These are phyloP conservation scores for Gossypium rotundifolium DNA, from an alignment of 345 rosid species.

Conservation along the genomic window DNA sequence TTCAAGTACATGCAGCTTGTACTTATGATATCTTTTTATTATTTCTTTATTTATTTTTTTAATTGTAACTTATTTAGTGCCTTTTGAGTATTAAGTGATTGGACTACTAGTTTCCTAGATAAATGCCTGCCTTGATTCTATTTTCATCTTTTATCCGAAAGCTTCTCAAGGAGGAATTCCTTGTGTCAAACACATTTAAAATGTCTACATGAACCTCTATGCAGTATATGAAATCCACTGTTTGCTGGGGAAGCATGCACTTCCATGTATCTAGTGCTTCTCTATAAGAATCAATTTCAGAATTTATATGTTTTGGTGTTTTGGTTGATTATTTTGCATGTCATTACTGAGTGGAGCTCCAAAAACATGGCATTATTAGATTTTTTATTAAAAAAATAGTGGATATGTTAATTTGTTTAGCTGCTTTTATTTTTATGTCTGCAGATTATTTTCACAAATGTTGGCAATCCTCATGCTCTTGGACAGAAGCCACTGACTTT, in stretches of 20 bases:
- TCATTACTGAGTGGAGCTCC: background rate
- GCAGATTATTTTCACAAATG: constrained; percentile 96
- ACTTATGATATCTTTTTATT: background rate
- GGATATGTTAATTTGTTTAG: constrained; percentile 5
- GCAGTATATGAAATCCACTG: background rate
- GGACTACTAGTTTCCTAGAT: background rate
- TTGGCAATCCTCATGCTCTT: constrained; percentile 97
- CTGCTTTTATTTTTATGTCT: constrained; percentile 9
- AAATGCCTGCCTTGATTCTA: background rate
- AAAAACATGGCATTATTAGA: background rate
- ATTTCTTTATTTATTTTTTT: background rate
- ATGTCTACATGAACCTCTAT: background rate
- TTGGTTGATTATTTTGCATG: background rate
- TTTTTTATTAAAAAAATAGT: background rate
- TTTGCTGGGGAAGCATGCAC: background rate
- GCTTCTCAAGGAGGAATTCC: background rate
- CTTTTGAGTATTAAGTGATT: background rate
- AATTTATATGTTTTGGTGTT: background rate
- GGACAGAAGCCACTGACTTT: constrained; percentile 95
- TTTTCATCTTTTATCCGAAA: background rate
- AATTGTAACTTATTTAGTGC: background rate
- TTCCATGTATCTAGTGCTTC: background rate
- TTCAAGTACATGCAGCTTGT: background rate
- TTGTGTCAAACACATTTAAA: background rate
- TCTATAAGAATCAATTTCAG: background rate